phyloP scores from a whole-genome alignment of 768 basidiomycete species.

The Trametes meyenii region DNA sequence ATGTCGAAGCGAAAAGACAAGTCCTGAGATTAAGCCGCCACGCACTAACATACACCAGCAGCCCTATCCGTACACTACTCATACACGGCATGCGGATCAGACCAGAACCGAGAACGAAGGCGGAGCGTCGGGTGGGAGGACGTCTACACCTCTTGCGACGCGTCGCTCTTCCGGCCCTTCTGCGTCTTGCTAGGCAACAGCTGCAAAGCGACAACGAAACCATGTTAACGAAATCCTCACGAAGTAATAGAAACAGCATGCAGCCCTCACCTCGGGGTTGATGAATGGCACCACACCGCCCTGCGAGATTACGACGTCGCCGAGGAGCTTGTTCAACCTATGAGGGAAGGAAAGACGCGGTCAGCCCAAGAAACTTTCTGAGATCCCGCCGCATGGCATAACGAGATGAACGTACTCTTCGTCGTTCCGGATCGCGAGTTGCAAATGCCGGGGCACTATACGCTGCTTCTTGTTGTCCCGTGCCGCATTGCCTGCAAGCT shows the following conservation, averaged over 20 bases:
- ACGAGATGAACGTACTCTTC: conserved; percentile 72
- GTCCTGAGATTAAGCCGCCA: background rate
- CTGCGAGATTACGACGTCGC: conserved; percentile 89
- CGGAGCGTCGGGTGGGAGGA: background rate
- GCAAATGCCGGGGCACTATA: conserved; percentile 93
- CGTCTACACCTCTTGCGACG: conserved; percentile 17
- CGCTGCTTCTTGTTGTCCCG: conserved; percentile 94
- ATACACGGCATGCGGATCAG: conserved; percentile 2
- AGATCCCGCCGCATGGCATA: too few relatives aligned
- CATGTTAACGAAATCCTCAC: background rate
- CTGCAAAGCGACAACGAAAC: conserved; percentile 21
- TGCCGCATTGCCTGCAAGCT: conserved; percentile 88
- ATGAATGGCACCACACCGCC: conserved; percentile 93
- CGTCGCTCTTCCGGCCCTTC: conserved; percentile 49
- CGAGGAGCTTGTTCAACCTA: conserved; percentile 71
- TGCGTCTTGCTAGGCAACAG: conserved; percentile 50
- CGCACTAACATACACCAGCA: background rate
- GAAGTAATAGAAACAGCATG: background rate
- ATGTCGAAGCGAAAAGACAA: too few relatives aligned
- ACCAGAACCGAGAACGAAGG: background rate
- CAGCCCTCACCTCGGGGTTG: conserved; percentile 50
- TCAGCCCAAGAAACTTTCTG: too few relatives aligned
- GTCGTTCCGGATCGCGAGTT: conserved; percentile 93
- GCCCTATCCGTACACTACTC: conserved; percentile 6
- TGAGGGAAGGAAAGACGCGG: too few relatives aligned